Conservation (phyloP, 2,329 filamentous ascomycete genomes). For the Daldinia eschscholtzii region DNA sequence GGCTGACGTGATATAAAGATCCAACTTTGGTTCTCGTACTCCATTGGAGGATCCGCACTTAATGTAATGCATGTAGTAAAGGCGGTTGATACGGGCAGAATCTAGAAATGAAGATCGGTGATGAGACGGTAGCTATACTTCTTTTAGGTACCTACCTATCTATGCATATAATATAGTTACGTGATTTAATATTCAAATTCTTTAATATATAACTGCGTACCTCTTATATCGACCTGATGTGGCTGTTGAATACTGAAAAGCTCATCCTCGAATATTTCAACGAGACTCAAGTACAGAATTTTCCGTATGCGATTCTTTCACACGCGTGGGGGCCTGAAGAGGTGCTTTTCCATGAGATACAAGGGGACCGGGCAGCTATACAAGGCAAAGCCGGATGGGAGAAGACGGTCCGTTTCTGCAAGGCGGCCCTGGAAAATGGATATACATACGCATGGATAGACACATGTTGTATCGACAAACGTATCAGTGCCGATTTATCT, state of each 20-base stretch:
- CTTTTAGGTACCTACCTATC: neutral
- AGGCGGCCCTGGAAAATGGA: slow-evolving; percentile 10
- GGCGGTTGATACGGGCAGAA: neutral
- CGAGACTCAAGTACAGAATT: neutral
- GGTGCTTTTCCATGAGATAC: slow-evolving; percentile 25
- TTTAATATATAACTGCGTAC: no score
- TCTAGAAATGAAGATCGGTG: neutral
- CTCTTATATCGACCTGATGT: slow-evolving; percentile 13
- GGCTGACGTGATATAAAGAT: neutral
- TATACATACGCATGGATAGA: slow-evolving; percentile 38
- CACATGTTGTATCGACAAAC: slow-evolving; percentile 42
- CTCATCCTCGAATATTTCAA: slow-evolving; percentile 9
- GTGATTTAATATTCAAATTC: no score
- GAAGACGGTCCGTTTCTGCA: slow-evolving; percentile 22
- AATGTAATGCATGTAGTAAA: neutral
- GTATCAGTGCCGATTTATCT: slow-evolving; percentile 30
- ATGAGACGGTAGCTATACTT: neutral
- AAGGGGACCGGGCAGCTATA: slow-evolving; percentile 1
- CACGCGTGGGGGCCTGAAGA: slow-evolving; percentile 31
- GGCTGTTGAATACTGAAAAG: slow-evolving; percentile 26
- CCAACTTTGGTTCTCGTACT: neutral
- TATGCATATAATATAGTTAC: no score
- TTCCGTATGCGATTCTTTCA: slow-evolving; percentile 33
- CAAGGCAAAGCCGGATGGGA: slow-evolving; percentile 13
- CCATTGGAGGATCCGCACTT: neutral